Base-by-base conservation (phyloP, 192 early-diverging fungal species). In the Podila epigama region DNA sequence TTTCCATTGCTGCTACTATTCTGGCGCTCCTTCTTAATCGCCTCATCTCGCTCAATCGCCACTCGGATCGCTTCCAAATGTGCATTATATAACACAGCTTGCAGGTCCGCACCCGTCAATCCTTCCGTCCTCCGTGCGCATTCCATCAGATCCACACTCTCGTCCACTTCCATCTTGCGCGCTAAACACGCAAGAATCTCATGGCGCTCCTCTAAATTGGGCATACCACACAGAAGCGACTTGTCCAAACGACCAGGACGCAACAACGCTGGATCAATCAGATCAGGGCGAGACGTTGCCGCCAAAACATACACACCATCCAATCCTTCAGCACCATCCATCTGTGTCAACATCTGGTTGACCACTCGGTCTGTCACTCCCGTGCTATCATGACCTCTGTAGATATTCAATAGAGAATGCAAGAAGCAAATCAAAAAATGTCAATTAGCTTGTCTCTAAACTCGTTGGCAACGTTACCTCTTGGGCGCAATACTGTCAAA, bases 361-460 rank as follows among this genome's bases (percentile, higher is more conserved):
- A 99, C 97, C 0, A 99, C 96, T 39, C 97, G 88, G 75, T 99
- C 97, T 0, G 97, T 99, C 6, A 99, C 97, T 56, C 97, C 97
- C 7, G 96, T 96, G 73, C 96, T 98, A 68, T 99, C 97, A 42
- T 95, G 94, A n/a, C 97, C 97, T 75, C 96, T 90, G n/a, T n/a
- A n/a, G n/a, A 54, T 51, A 44, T n/a, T 22, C 16, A 4, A 22
- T 31, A 8, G 18, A 40, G 11, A 37, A 31, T 31, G 20, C 0
- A 39, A 35, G 52, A 57, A 50, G 39, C 52, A 28, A 70, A 51
- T 2, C 20, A 42, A 52, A 55, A 51, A 56, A 22, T 25, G 20
- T 2, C 27, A 27, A 0, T 16, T 5, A 51, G 36, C 32, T 28
- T 50, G 22, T 22, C 11, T 22, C n/a, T 16, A 22, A 71, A 15